Conservation (phyloP, 2,329 filamentous ascomycete genomes). For the Zalaria sp. region DNA sequence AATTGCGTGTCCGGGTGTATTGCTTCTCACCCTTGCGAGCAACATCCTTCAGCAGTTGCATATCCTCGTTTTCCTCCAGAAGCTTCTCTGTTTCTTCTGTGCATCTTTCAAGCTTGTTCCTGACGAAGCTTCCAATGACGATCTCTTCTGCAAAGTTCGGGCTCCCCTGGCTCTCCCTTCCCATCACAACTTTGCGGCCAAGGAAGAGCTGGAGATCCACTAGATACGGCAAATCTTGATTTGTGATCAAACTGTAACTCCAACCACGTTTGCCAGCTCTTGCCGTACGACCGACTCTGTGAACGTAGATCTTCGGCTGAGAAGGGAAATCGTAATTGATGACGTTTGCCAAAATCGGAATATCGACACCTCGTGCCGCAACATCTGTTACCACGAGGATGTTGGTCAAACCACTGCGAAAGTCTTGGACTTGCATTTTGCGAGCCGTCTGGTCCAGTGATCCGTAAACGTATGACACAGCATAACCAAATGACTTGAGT, state of each 20-base stretch:
- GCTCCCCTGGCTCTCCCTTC: constrained; percentile 45
- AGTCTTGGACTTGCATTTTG: constrained; percentile 82
- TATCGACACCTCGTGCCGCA: constrained; percentile 91
- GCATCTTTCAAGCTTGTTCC: constrained; percentile 58
- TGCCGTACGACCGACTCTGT: constrained; percentile 89
- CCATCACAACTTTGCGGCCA: constrained; percentile 67
- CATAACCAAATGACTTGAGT: constrained; percentile 69
- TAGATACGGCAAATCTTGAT: constrained; percentile 80
- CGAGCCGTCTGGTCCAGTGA: constrained; percentile 87
- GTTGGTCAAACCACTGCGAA: constrained; percentile 69
- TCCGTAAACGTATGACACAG: constrained; percentile 88
- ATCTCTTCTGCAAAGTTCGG: constrained; percentile 71
- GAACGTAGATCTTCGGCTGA: constrained; percentile 92
- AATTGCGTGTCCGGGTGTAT: constrained; percentile 78
- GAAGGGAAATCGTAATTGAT: constrained; percentile 98
- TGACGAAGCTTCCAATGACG: constrained; percentile 61
- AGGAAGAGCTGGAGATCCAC: constrained; percentile 91
- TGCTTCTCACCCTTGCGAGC: constrained; percentile 82
- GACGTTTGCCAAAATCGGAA: constrained; percentile 87
- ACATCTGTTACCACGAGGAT: constrained; percentile 94
- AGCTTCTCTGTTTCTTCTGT: constrained; percentile 76
- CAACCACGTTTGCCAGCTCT: constrained; percentile 85
- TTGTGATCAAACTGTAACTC: constrained; percentile 85
- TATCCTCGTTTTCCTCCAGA: constrained; percentile 59
- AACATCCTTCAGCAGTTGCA: constrained; percentile 56